phyloP scores from a whole-genome alignment of 768 basidiomycete genomes.

The Lenzites betulinus region DNA sequence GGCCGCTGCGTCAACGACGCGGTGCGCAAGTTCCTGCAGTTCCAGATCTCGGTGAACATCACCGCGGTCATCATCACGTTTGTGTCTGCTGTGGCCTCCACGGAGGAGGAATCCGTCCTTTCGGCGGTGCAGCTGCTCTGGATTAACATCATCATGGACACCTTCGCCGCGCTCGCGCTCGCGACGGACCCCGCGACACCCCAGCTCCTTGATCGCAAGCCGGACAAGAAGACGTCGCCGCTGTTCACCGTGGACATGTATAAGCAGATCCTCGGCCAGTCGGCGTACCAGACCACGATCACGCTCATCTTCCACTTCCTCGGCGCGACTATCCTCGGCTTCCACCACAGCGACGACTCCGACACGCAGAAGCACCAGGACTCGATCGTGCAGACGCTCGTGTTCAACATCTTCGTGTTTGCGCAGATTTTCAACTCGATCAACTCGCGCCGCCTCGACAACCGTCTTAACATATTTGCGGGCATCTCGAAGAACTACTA shows the following conservation, averaged over 20 bases:
- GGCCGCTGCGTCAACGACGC: constrained; percentile 98
- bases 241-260: constrained; percentile 94
- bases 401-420: constrained; percentile 99
- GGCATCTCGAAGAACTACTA: constrained; percentile 79
- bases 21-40: constrained; percentile 96
- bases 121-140: constrained; percentile 96
- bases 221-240: constrained; percentile 86
- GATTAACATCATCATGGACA: constrained; percentile 99
- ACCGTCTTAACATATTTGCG: constrained; percentile 84
- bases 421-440: constrained; percentile 96
- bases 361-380: constrained; percentile 39
- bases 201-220: constrained; percentile 80
- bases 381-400: constrained; percentile 72
- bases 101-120: constrained; percentile 77
- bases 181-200: constrained; percentile 94
- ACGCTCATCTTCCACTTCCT: constrained; percentile 90
- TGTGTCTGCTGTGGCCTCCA: constrained; percentile 82
- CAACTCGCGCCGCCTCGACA: constrained; percentile 88
- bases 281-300: constrained; percentile 79
- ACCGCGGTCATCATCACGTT: constrained; percentile 95
- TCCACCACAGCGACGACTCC: constrained; percentile 38
- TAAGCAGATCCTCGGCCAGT: constrained; percentile 93
- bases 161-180: constrained; percentile 95
- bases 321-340: constrained; percentile 70
- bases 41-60: constrained; percentile 92